Base-by-base conservation (phyloP, 2,329 filamentous ascomycete genomes). In the Fusarium sp. region DNA sequence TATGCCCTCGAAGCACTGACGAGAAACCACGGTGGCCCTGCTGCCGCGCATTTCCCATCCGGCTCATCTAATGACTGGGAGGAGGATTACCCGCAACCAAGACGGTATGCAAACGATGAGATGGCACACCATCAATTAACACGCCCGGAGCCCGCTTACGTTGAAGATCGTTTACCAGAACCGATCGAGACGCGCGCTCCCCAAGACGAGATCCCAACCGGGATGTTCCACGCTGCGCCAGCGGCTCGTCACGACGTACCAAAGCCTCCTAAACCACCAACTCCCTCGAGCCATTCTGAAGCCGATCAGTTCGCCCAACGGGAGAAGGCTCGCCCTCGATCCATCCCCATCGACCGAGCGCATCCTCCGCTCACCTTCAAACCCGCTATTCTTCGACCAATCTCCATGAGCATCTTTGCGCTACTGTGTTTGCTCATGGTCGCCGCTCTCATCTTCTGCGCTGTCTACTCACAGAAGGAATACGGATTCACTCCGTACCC, bases 1-100 rank as follows among this genome's bases (percentile, higher is more conserved):
- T 97, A 96, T 78, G 94, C 95, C 42, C 89, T 98, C 68, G 92
- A 97, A 69, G 93, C 95, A 68, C 83, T 98, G 72, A 97, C 94
- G 8, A 86, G 91, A 49, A 88, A 92, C 74, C 90, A 90, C 61
- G 89, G 92, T 65, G 84, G 89, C 8, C 81, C 83, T 61, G 85
- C 86, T 12, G 83, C 85, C 58, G 82, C 84, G 57, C 81, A 86
- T 71, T 84, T 87, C 55, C 79, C 85, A 57, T 83, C 85, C 7
- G 75, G 71, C 32, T 76, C 76, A 59, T 80, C 77, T n/a, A 77
- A 78, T 10, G 74, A 71, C 40, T 77, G 69, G 7, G 67, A 77
- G 7, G 68, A 77, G 24, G 67, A 83, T 42, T 77, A 78, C 61
- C 70, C 73, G 13, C 66, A 65, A 32, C 61, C 70, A 13, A 72